phyloP scores from a whole-genome alignment of 768 basidiomycete species.

The Russula olivacea region DNA sequence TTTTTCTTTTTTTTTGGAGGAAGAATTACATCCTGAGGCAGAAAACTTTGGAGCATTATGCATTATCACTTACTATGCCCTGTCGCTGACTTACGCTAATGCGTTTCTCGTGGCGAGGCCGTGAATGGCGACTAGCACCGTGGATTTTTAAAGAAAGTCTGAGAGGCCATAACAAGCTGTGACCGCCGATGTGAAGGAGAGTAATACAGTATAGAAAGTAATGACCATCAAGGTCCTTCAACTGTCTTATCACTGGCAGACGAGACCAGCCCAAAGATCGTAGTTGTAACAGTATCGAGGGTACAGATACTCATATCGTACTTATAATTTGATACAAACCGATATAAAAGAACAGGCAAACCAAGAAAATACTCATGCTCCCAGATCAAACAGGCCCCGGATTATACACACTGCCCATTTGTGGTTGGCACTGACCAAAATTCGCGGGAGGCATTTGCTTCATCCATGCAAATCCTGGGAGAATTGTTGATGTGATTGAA shows the following conservation, averaged over 20 bases:
- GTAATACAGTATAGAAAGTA: background rate
- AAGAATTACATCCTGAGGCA: too few relatives aligned
- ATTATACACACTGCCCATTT: background rate
- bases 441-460: slow-evolving; percentile 22
- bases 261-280: background rate
- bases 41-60: too few relatives aligned
- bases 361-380: background rate
- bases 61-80: too few relatives aligned
- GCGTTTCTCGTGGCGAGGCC: too few relatives aligned
- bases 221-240: background rate
- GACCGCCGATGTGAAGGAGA: too few relatives aligned
- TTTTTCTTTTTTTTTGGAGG: too few relatives aligned
- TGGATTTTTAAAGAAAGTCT: too few relatives aligned
- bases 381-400: background rate
- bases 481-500: background rate
- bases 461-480: slow-evolving; percentile 23
- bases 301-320: background rate
- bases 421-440: slow-evolving; percentile 8
- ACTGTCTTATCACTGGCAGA: background rate
- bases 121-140: too few relatives aligned
- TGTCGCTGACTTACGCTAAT: too few relatives aligned
- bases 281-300: background rate
- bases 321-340: background rate
- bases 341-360: background rate
- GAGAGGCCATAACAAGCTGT: too few relatives aligned